Base-by-base conservation (phyloP, 768 basidiomycete species). In the Pisolithus sp. region DNA sequence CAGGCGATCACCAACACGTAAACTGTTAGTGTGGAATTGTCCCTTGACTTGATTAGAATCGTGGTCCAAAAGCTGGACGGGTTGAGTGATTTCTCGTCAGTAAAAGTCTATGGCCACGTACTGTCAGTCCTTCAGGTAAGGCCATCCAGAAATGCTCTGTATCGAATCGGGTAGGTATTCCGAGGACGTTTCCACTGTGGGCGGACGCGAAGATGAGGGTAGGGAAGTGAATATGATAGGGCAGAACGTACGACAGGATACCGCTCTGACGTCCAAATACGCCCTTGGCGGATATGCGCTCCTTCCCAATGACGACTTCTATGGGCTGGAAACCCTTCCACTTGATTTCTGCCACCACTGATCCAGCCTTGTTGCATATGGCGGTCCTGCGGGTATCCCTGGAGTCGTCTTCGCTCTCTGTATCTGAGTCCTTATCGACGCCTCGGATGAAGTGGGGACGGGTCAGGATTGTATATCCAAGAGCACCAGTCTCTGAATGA, bases 111-210 rank as follows among this genome's bases (percentile, higher is more conserved):
- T 45, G 38, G 46, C 39, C n/a, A 62, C 75, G 40, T 62, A 83
- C 80, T 20, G 71, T 74, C 9, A 83, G 67, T 23, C 76, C 76
- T 49, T 78, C 69, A 0, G 75, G 66, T n/a, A 77, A 78, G 12
- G 79, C 81, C 41, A 73, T 73, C 82, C 82, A 83, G 36, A 81
- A 68, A 53, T 74, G 79, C 57, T 81, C 77, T 2, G 80, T 74
- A 54, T 82, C 79, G 54, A 83, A 83, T n/a, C 81, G 76, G 7
- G 80, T 80, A 18, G 80, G 80, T 45, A 83, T 72, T 20, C 74
- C 73, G n/a, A 83, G 75, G 26, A 77, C 67, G 58, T 82, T 81
- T n/a, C 74, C 76, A 62, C 81, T 83, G 55, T 15, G 47, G 31
- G 26, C 8, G 30, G 39, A 48, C 39, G n/a, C 12, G 37, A 45